A percentile compares a stretch with the other conserved stretches of the same genome.
Evolutionary conservation across 495 filamentous ascomycete genomes (phyloP).

Genomic region (Penicillium argentinense): DNA sequence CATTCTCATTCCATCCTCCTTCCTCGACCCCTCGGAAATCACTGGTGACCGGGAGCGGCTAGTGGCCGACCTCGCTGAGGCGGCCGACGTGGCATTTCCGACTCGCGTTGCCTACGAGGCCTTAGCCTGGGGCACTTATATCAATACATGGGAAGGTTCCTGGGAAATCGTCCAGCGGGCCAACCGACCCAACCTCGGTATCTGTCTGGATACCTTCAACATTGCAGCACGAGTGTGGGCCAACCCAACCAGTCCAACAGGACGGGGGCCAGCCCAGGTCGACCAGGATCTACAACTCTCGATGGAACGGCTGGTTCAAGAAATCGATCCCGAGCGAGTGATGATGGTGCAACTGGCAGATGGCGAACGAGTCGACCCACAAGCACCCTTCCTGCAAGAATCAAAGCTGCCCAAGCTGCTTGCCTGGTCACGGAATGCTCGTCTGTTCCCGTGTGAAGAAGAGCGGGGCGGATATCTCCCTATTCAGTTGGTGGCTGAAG

Average conservation of each 20-base stretch:
- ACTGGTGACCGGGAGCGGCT: slow-evolving; percentile 55
- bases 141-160: slow-evolving; percentile 67
- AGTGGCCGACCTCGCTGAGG: slow-evolving; percentile 56
- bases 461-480: slow-evolving; percentile 67
- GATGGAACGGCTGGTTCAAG: slow-evolving; percentile 51
- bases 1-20: slow-evolving; percentile 68
- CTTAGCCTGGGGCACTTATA: slow-evolving; percentile 67
- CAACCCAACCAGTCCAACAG: slow-evolving; percentile 54
- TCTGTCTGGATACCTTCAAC: slow-evolving; percentile 76
- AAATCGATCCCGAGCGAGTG: slow-evolving; percentile 60
- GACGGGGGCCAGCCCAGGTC: slow-evolving; percentile 47
- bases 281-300: slow-evolving; percentile 53
- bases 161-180: slow-evolving; percentile 65
- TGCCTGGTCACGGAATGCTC: slow-evolving; percentile 69
- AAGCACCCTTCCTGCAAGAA: slow-evolving; percentile 14
- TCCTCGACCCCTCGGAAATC: slow-evolving; percentile 52
- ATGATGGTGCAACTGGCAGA: slow-evolving; percentile 75
- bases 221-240: slow-evolving; percentile 68
- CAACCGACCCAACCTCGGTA: slow-evolving; percentile 66
- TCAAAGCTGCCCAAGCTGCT: slow-evolving; percentile 17
- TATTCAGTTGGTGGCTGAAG: slow-evolving; percentile 47
- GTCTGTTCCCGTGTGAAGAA: slow-evolving; percentile 68
- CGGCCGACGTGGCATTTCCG: slow-evolving; percentile 60
- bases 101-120: slow-evolving; percentile 68
- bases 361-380: slow-evolving; percentile 54